Evolutionary conservation across 1,284 basidiomycete genomes (phyloP).

Genomic region (Singerocomus inundabilis): DNA sequence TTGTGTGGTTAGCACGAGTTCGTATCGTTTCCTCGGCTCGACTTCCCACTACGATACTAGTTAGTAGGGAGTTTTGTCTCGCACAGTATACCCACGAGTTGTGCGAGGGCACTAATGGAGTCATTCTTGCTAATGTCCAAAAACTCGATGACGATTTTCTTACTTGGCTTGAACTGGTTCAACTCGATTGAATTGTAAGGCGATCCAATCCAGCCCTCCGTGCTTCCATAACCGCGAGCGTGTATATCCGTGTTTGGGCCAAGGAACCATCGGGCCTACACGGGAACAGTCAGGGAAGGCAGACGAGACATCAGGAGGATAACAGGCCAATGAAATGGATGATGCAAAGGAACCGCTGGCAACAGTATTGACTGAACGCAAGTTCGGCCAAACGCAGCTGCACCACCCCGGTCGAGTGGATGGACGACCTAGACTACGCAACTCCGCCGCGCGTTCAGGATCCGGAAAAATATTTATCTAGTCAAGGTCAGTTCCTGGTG

Average conservation of each 20-base stretch:
- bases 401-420: slow-evolving; percentile 19
- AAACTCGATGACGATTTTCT: slow-evolving; percentile 14
- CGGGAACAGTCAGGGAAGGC: background rate
- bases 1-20: slow-evolving; percentile 19
- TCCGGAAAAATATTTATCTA: slow-evolving; percentile 16
- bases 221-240: background rate
- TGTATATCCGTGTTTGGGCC: slow-evolving; percentile 6
- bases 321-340: slow-evolving; percentile 10
- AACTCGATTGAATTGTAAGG: slow-evolving; percentile 8
- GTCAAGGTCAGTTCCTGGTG: background rate
- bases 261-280: slow-evolving; percentile 14
- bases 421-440: slow-evolving; percentile 20
- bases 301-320: background rate
- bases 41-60: slow-evolving; percentile 21
- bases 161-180: slow-evolving; percentile 11
- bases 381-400: slow-evolving; percentile 12
- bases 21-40: slow-evolving; percentile 17
- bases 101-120: slow-evolving; percentile 2
- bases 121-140: slow-evolving; percentile 14
- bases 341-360: slow-evolving; percentile 15
- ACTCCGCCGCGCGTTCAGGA: slow-evolving; percentile 20
- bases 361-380: slow-evolving; percentile 5
- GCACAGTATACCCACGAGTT: slow-evolving; percentile 7
- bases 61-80: background rate
- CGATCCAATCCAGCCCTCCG: slow-evolving; percentile 12